Evolutionary conservation across 768 basidiomycete genomes (phyloP).

Genomic region (Rhizopogon vinicolor): DNA sequence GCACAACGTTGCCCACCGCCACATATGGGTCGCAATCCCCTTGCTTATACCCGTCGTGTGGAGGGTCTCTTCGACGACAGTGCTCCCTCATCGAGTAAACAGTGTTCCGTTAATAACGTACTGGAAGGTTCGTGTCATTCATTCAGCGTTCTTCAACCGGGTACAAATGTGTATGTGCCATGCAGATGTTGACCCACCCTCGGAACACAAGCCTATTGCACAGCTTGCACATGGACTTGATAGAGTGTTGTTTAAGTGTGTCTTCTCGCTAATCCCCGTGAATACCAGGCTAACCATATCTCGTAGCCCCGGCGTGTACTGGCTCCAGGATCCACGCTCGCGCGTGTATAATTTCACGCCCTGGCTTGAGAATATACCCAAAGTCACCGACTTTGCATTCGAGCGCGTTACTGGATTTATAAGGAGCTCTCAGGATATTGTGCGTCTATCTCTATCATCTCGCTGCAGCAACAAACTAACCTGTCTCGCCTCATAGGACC

Average conservation of each 20-base stretch:
- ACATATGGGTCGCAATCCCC: conserved; percentile 13
- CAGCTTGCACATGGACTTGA: conserved; percentile 62
- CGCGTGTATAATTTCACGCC: conserved; percentile 82
- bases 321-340: conserved; percentile 83
- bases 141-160: conserved; percentile 7
- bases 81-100: neutral
- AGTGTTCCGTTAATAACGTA: neutral
- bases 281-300: neutral
- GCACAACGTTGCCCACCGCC: conserved; percentile 4
- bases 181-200: conserved; percentile 41
- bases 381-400: conserved; percentile 81
- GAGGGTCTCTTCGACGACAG: conserved; percentile 14
- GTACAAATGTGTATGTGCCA: neutral
- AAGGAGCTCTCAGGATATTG: conserved; percentile 73
- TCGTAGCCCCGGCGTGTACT: conserved; percentile 79
- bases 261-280: conserved; percentile 1
- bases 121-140: neutral
- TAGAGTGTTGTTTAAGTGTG: conserved; percentile 73
- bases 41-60: conserved; percentile 22
- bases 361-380: conserved; percentile 67
- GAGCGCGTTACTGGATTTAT: conserved; percentile 71
- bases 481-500: conserved; percentile 41
- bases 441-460: conserved; percentile 23
- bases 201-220: conserved; percentile 52
- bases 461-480: neutral